Percentiles rank a stretch among this genome's conserved stretches.
phyloP scores from a whole-genome alignment of 2,329 filamentous ascomycete genomes.

The Cytospora paraplurivora region DNA sequence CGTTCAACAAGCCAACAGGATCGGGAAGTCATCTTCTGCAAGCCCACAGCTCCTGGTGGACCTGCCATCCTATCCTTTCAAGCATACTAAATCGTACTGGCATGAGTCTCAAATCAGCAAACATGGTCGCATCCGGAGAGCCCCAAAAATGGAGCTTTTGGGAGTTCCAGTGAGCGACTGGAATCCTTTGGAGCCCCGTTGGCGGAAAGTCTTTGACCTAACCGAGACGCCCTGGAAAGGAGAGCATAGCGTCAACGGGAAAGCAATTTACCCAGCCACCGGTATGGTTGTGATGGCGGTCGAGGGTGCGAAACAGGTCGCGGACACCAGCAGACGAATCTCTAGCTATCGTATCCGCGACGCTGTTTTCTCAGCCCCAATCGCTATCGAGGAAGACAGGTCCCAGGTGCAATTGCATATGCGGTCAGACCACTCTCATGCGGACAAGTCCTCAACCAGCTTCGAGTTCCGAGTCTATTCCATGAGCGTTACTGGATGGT shows the following conservation, averaged over 20 bases:
- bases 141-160: neutral
- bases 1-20: neutral
- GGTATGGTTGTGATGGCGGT: constrained; percentile 14
- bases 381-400: too few relatives aligned
- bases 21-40: neutral
- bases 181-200: neutral
- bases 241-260: constrained; percentile 4
- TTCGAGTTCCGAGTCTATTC: too few relatives aligned
- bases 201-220: neutral
- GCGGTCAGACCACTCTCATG: too few relatives aligned
- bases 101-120: constrained; percentile 5
- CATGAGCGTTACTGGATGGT: too few relatives aligned
- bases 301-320: neutral
- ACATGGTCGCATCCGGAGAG: neutral
- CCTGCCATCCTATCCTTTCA: constrained; percentile 7
- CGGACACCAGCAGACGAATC: too few relatives aligned
- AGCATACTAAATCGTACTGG: neutral
- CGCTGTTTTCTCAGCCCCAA: too few relatives aligned
- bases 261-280: neutral
- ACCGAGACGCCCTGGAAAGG: constrained; percentile 1
- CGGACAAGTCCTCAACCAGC: too few relatives aligned
- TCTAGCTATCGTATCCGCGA: too few relatives aligned
- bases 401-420: too few relatives aligned
- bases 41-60: neutral
- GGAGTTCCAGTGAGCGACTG: constrained; percentile 5